Percentiles rank a stretch among this genome's conserved stretches.
These are phyloP conservation scores for Pyricularia pennisetigena DNA, from an alignment of 2,329 filamentous ascomycete genomes.

Conservation along the genomic window DNA sequence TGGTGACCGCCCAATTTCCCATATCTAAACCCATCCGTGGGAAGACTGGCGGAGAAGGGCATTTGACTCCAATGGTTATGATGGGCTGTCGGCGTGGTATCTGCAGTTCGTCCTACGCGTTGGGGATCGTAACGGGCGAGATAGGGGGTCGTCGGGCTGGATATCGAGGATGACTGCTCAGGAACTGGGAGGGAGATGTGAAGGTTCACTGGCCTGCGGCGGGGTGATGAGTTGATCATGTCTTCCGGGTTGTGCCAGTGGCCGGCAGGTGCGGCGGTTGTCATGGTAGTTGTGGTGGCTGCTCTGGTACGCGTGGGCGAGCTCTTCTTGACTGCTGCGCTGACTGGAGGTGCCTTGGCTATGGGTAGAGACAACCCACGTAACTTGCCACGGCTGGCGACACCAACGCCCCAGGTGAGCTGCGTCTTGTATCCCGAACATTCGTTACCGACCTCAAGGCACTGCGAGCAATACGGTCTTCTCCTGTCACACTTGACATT, in stretches of 20 bases:
- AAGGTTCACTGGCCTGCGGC: background rate
- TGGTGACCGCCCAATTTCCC: conserved; percentile 10
- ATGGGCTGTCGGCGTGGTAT: conserved; percentile 27
- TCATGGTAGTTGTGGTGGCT: conserved; percentile 22
- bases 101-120: conserved; percentile 37
- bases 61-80: conserved; percentile 39
- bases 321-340: conserved; percentile 37
- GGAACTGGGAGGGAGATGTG: background rate
- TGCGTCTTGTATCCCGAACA: conserved; percentile 96
- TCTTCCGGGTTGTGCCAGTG: background rate
- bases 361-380: conserved; percentile 73
- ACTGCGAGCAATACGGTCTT: conserved; percentile 90
- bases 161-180: conserved; percentile 20
- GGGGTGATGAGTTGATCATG: background rate
- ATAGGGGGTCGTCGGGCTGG: conserved; percentile 17
- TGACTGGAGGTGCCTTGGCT: conserved; percentile 48
- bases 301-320: conserved; percentile 32
- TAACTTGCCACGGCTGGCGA: conserved; percentile 90
- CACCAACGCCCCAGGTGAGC: conserved; percentile 91
- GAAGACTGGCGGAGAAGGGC: conserved; percentile 33
- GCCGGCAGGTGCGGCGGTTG: background rate
- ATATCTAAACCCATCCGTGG: conserved; percentile 28
- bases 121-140: conserved; percentile 36
- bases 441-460: conserved; percentile 81
- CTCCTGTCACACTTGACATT: conserved; percentile 81